Evolutionary conservation across 2,329 filamentous ascomycete species (phyloP), one percentile per base, ranked within the genome.

Genomic region (Onygenales sp.): DNA sequence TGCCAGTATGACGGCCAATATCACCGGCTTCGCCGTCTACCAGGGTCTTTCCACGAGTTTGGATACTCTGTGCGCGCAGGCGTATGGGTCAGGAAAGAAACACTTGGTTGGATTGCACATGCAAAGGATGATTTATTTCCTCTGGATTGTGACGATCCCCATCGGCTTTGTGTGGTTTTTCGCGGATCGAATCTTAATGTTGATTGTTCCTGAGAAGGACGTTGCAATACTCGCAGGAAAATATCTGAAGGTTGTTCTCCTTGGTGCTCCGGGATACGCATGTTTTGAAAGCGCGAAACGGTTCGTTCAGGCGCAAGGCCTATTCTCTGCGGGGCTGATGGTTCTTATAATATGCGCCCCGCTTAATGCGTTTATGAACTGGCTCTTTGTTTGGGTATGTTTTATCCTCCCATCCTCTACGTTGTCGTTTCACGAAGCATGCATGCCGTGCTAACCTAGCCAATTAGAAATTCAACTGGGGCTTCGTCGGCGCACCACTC

Each of bases 21-120:
- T 93, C 60, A 87, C 81, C 11, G 88, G 86, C 54, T 85, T 87
- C 62, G 86, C 85, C 0, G 82, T 88, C 13, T 86, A 88, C 64
- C 86, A 90, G 64, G 87, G 90, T n/a, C 78, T 97, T 11, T 86
- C 90, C 1, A 97, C 92, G 4, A 89, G 86, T 58, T 76, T 97
- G 39, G 92, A 97, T 70, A 97, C 92, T 0, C 82, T 97, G 2
- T 96, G 92, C 68, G 83, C 92, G 0, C 92, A 97, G 69, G 92
- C 93, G 0, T 97, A 94, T 66, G 92, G 93, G 2, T 94, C 88
- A 0, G 92, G 92, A 0, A 87, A 86, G 66, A 94, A 87, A 66
- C 87, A 91, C 60, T 80, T 97, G 5, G 92, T 97, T 55, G 92
- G 88, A 1, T 69, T 93, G 52, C 88, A 93, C 63, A 78, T 89